Evolutionary conservation across 2,329 filamentous ascomycete species (phyloP), one percentile per base, ranked within the genome.

Genomic region (Nectriaceae sp.): DNA sequence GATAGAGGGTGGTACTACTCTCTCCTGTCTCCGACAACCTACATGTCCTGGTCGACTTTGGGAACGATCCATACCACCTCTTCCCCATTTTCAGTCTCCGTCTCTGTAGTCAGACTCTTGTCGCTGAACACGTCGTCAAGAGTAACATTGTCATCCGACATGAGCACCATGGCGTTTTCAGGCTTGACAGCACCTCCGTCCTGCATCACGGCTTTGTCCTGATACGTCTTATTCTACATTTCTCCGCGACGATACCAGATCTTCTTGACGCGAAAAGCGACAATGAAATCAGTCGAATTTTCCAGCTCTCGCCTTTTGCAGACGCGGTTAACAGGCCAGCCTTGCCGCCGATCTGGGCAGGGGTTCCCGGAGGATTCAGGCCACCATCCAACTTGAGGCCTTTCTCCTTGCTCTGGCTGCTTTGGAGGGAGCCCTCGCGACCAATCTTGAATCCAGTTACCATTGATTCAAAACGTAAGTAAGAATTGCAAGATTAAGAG

Each of bases 391-490:
- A 3, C 21, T 43, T 29, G 20, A 42, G 2, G 29, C n/a, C 21
- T 21, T 4, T n/a, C n/a, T 11, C 3, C 15, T 8, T 21, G 5
- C 33, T 43, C n/a, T 11, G 31, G 40, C 22, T 31, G 18, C 21
- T 18, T n/a, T 26, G 16, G 10, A n/a, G 16, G 11, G 40, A 43
- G 18, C 11, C 35, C 4, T 16, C 40, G 19, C 35, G 35, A 24
- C 21, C 46, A 22, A 48, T 18, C 40, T 48, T 48, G 13, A 48
- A 22, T 18, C 46, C 46, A 16, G 46, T 48, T 15, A 48, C 26
- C 46, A 48, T 15, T 31, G 26, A 31, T 31, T 31, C 26, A 31
- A 8, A 31, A 31, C 15, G 26, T 31, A 8, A 31, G 26, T 15
- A 31, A 31, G 26, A 31, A 31, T 31, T 31, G 10, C 26, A 31